Percentiles rank a stretch among this genome's conserved stretches.
These are phyloP conservation scores for Kuraishia piskuri DNA, from an alignment of 805 yeast species.

Conservation along the genomic window DNA sequence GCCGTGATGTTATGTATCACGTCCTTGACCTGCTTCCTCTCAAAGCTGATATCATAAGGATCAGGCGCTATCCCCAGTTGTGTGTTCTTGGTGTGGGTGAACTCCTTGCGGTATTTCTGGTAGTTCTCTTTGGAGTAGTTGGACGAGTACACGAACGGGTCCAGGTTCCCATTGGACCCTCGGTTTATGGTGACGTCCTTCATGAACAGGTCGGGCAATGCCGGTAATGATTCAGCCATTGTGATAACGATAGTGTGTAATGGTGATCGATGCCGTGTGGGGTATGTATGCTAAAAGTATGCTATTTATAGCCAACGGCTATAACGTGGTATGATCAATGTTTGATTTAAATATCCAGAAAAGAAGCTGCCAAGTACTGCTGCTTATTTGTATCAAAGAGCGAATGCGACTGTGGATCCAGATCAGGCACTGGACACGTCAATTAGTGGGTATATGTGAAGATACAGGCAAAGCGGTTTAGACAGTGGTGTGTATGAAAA, in stretches of 20 bases:
- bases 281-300: neutral
- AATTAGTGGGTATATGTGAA: neutral
- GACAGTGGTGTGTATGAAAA: too few relatives aligned
- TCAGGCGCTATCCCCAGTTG: neutral
- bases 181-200: neutral
- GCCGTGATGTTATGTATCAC: conserved; percentile 64
- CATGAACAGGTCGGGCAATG: neutral
- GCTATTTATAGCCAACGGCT: too few relatives aligned
- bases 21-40: conserved; percentile 58
- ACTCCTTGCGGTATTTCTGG: conserved; percentile 14
- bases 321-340: too few relatives aligned
- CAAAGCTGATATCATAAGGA: conserved; percentile 31
- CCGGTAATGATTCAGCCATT: neutral
- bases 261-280: neutral
- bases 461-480: too few relatives aligned
- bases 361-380: too few relatives aligned
- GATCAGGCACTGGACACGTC: neutral
- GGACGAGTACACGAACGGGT: conserved; percentile 23
- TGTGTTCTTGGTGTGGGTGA: neutral
- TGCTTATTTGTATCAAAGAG: neutral
- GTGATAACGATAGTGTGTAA: too few relatives aligned
- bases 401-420: neutral
- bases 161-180: conserved; percentile 7
- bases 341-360: too few relatives aligned
- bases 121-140: conserved; percentile 15